phyloP scores from a whole-genome alignment of 805 yeast genomes.

The Cyberlindnera americana region DNA sequence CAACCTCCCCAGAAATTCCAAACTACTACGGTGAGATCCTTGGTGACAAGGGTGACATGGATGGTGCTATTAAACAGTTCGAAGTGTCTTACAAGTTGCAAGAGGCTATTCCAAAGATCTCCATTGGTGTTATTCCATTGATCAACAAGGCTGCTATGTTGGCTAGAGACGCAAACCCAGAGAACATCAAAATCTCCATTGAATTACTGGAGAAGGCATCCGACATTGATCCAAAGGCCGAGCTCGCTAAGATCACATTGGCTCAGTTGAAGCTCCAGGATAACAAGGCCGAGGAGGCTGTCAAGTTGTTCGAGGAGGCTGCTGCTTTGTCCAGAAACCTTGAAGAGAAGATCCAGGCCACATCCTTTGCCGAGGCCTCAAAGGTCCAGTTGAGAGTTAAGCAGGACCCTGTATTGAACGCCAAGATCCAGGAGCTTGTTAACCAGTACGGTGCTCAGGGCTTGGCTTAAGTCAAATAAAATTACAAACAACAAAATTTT shows the following conservation, averaged over 20 bases:
- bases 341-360: constrained; percentile 86
- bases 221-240: constrained; percentile 81
- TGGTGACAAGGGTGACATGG: constrained; percentile 71
- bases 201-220: constrained; percentile 69
- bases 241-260: constrained; percentile 83
- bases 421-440: constrained; percentile 60
- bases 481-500: no score
- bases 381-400: constrained; percentile 80
- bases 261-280: constrained; percentile 88
- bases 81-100: constrained; percentile 85
- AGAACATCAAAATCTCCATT: constrained; percentile 53
- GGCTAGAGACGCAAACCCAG: constrained; percentile 46
- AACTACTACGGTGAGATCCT: constrained; percentile 94
- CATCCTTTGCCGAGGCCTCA: constrained; percentile 89
- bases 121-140: constrained; percentile 86
- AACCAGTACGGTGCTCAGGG: constrained; percentile 32
- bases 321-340: constrained; percentile 77
- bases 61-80: constrained; percentile 75
- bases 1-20: constrained; percentile 87
- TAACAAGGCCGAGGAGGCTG: constrained; percentile 79
- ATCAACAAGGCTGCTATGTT: constrained; percentile 81
- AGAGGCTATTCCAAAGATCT: constrained; percentile 58
- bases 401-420: constrained; percentile 61
- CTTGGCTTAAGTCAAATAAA: background rate
- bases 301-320: constrained; percentile 75